These are phyloP conservation scores for Arachis monticola DNA, from an alignment of 331 rosid species.

Conservation along the genomic window DNA sequence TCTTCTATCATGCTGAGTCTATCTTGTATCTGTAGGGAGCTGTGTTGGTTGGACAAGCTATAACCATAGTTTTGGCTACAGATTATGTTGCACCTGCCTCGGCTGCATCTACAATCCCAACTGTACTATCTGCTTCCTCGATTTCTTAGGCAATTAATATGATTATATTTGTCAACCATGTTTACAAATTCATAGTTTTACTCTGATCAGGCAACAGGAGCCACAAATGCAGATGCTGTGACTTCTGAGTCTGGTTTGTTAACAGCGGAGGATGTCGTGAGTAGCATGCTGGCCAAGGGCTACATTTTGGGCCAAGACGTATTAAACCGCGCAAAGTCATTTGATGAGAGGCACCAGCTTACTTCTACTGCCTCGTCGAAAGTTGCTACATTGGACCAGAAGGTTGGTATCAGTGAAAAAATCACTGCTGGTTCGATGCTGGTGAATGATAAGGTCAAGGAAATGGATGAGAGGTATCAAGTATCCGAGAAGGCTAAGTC, in stretches of 20 bases:
- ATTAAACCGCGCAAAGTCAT: constrained; percentile 49
- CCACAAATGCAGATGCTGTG: constrained; percentile 8
- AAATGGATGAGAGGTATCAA: constrained; percentile 59
- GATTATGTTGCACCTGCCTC: constrained; percentile 54
- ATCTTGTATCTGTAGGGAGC: constrained; percentile 53
- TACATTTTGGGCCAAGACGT: constrained; percentile 62
- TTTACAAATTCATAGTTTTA: constrained; percentile 21
- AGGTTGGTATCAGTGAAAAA: constrained; percentile 58
- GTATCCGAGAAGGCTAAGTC: constrained; percentile 63
- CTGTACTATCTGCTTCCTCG: constrained; percentile 36
- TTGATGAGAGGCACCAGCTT: constrained; percentile 57
- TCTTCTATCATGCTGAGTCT: constrained; percentile 5
- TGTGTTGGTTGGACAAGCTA: constrained; percentile 50
- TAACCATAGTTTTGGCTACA: constrained; percentile 49
- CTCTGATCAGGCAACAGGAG: constrained; percentile 40
- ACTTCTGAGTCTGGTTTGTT: constrained; percentile 34
- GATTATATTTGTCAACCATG: not conserved
- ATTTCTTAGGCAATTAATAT: not conserved
- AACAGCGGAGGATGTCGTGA: constrained; percentile 63
- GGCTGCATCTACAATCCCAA: constrained; percentile 31
- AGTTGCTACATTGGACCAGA: constrained; percentile 59
- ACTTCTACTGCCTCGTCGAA: constrained; percentile 53
- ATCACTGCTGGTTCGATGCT: constrained; percentile 51
- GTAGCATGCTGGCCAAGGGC: constrained; percentile 61
- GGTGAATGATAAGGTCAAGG: constrained; percentile 51